Evolutionary conservation across 257 asterid genomes (phyloP), one percentile per base, ranked within the genome.

Genomic region (Schizonepeta tenuifolia): DNA sequence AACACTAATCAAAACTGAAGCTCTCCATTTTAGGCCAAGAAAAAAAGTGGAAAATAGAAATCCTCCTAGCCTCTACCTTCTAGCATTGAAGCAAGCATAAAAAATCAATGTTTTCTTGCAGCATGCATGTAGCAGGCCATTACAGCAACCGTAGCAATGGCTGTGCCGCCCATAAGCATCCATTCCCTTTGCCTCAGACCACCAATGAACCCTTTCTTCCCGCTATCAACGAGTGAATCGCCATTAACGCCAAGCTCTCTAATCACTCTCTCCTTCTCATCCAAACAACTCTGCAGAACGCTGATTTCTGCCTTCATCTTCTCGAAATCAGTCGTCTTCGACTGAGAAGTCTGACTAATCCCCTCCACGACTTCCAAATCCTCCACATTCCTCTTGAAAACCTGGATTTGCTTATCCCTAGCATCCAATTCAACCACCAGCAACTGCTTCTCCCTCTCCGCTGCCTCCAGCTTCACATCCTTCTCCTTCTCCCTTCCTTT

Each of bases 371-470:
- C 75, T 68, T 80, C 81, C 84, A 81, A 62, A 62, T 86, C 90
- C 77, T 76, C 86, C 65, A 86, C 68, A 56, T 72, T 72, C 76
- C 75, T 75, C 79, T 78, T 86, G 81, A 88, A 67, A 49, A 67
- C 69, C 75, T 43, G 70, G 6, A 81, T 73, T 50, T 84, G 89
- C 77, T 75, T 76, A 65, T 80, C 89, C 86, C 86, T 88, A 9
- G 80, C 80, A 31, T 79, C 83, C 36, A 77, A 69, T 44, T 87
- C 89, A 36, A 73, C 72, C 73, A 83, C 33, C 74, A 89, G 54
- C 78, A 86, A 67, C 80, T 84, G 87, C 59, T 86, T 87, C 79
- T 89, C 97, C 55, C 74, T 81, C 65, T 63, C 87, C 44, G 82
- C 58, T 2, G 87, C 90, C 31, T 79, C 87, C 56, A 87, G 56